phyloP scores from a whole-genome alignment of 2,329 filamentous ascomycete species.

The Incumbomyces lentus region DNA sequence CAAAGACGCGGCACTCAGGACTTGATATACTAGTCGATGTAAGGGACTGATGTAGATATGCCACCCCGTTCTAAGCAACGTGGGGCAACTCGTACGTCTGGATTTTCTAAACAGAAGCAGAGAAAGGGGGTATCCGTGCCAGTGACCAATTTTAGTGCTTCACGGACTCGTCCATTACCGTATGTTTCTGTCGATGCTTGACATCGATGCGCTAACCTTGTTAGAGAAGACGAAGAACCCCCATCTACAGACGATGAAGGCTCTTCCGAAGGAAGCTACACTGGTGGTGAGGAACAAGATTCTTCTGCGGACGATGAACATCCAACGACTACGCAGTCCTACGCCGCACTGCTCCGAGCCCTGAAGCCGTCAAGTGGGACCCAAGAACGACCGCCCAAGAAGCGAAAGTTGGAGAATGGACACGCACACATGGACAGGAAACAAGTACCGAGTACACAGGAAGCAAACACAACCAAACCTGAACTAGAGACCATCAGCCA shows the following conservation, averaged over 20 bases:
- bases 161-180: neutral
- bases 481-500: no score
- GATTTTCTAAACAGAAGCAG: neutral
- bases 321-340: conserved; percentile 34
- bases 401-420: conserved; percentile 40
- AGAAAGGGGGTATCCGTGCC: neutral
- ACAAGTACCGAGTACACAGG: no score
- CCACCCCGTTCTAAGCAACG: neutral
- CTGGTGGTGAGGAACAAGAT: conserved; percentile 23
- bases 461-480: no score
- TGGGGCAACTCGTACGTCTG: neutral
- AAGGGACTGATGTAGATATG: neutral
- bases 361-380: conserved; percentile 35
- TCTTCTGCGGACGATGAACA: conserved; percentile 37
- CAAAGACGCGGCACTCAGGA: no score
- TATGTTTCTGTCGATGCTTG: neutral
- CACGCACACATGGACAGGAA: neutral
- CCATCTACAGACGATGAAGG: neutral
- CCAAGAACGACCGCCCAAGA: conserved; percentile 40
- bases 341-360: conserved; percentile 47
- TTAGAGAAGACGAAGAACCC: conserved; percentile 3
- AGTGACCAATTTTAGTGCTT: neutral
- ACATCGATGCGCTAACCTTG: neutral
- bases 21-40: no score
- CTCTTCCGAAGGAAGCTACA: conserved; percentile 10